Conservation (phyloP, 2,329 filamentous ascomycete species). For the Sporothrix euskadiensis region DNA sequence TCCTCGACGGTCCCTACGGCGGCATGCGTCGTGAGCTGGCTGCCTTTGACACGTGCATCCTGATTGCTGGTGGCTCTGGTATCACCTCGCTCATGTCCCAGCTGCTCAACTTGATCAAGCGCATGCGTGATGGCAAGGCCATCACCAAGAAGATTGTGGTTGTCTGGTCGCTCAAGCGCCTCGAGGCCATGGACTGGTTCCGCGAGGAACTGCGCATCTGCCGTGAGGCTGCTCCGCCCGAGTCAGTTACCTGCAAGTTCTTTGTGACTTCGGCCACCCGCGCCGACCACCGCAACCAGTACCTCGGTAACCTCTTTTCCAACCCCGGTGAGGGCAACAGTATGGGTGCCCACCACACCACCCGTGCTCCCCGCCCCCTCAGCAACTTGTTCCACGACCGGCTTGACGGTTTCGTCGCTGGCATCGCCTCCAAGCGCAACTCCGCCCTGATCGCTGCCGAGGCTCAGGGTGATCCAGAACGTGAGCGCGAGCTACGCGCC, state of each 20-base stretch:
- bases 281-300: constrained; percentile 46
- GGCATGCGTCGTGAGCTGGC: constrained; percentile 88
- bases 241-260: constrained; percentile 90
- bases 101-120: constrained; percentile 88
- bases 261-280: constrained; percentile 81
- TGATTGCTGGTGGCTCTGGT: constrained; percentile 91
- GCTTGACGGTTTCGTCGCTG: constrained; percentile 83
- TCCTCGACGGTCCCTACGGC: constrained; percentile 91
- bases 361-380: constrained; percentile 62
- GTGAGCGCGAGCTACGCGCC: constrained; percentile 73
- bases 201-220: constrained; percentile 91
- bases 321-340: background rate
- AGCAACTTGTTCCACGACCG: constrained; percentile 80
- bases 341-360: constrained; percentile 36
- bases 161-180: constrained; percentile 88
- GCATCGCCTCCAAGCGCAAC: constrained; percentile 82
- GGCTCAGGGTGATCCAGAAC: constrained; percentile 74
- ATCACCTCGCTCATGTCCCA: constrained; percentile 93
- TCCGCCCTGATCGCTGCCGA: constrained; percentile 80
- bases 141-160: constrained; percentile 88
- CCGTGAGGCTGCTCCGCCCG: constrained; percentile 81
- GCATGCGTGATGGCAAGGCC: constrained; percentile 91
- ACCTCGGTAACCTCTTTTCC: constrained; percentile 32
- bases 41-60: constrained; percentile 88
- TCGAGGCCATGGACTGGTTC: constrained; percentile 97